Conservation (phyloP, 768 basidiomycete genomes). For the Hericium coralloides region DNA sequence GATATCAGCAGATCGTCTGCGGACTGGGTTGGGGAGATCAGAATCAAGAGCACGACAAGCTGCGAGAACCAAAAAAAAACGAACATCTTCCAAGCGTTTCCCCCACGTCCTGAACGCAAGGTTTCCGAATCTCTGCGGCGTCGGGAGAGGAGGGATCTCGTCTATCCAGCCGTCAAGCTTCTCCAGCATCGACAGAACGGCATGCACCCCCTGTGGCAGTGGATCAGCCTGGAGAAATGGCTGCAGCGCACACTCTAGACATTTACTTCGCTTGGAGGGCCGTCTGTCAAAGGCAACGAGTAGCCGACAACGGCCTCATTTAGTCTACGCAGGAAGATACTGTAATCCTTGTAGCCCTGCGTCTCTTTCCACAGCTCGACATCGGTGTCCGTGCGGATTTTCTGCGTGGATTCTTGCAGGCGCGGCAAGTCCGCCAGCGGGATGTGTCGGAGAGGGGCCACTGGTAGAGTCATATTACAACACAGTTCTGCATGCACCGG, state of each 20-base stretch:
- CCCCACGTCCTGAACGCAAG: constrained; percentile 86
- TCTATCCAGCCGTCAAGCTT: constrained; percentile 68
- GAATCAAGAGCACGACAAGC: background rate
- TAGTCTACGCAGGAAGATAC: constrained; percentile 64
- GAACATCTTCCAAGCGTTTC: constrained; percentile 64
- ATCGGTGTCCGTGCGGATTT: constrained; percentile 67
- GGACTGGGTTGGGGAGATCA: constrained; percentile 30
- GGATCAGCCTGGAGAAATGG: background rate
- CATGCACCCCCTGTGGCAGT: background rate
- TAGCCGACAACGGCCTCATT: constrained; percentile 71
- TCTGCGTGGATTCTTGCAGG: constrained; percentile 34
- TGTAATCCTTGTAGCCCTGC: constrained; percentile 64
- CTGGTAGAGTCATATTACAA: background rate
- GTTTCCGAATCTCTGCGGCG: constrained; percentile 87
- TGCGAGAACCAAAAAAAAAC: constrained; percentile 12
- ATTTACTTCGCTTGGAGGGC: constrained; percentile 18
- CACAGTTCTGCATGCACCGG: too few species aligned
- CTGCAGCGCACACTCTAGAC: background rate
- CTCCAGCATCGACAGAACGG: constrained; percentile 48
- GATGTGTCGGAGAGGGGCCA: background rate
- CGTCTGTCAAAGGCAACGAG: constrained; percentile 34
- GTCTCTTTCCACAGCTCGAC: constrained; percentile 65
- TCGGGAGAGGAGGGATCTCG: constrained; percentile 63
- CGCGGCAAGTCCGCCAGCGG: background rate
- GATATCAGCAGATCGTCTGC: constrained; percentile 39